phyloP scores from a whole-genome alignment of 352 stramenopile genomes.

The Pythium apleroticum region DNA sequence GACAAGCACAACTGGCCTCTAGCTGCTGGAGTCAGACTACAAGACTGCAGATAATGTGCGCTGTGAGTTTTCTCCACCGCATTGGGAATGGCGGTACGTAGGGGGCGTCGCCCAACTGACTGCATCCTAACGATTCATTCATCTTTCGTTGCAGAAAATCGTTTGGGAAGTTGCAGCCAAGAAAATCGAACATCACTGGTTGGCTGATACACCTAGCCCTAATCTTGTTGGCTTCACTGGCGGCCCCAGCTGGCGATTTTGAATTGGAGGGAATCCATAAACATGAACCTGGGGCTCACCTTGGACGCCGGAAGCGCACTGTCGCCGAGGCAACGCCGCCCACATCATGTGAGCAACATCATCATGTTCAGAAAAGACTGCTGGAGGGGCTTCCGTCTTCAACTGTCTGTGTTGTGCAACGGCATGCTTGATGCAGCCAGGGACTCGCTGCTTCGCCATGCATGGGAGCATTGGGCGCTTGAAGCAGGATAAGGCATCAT shows the following conservation, averaged over 20 bases:
- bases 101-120: slow-evolving; percentile 1
- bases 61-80: neutral
- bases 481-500: neutral
- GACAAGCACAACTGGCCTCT: neutral
- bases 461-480: neutral
- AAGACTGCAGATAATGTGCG: neutral
- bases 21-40: neutral
- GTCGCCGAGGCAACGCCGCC: too few species aligned
- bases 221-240: neutral
- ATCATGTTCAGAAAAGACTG: neutral
- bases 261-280: neutral
- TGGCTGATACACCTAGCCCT: slow-evolving; percentile 5
- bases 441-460: neutral
- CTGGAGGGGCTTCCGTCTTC: neutral
- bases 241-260: slow-evolving; percentile 2
- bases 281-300: too few species aligned
- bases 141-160: neutral
- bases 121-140: slow-evolving; percentile 3
- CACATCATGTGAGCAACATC: neutral
- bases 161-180: slow-evolving; percentile 2
- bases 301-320: too few species aligned
- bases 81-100: neutral
- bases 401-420: too few species aligned
- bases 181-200: slow-evolving; percentile 4
- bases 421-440: too few species aligned